phyloP scores from a whole-genome alignment of 2,329 filamentous ascomycete species.

The Cordyceps fumosorosea region DNA sequence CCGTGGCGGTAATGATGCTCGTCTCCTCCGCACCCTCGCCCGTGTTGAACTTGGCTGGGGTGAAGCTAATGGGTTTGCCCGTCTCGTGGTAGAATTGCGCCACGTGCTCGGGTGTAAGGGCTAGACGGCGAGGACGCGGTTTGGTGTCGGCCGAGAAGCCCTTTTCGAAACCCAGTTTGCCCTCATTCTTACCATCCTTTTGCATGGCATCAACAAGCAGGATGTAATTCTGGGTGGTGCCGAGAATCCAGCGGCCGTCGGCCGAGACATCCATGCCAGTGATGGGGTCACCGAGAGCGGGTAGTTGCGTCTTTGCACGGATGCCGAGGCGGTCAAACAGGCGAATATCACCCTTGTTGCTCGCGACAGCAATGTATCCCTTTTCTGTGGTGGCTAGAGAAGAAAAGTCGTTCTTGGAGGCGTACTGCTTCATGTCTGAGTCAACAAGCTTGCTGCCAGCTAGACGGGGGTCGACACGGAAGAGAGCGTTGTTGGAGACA shows the following conservation, averaged over 20 bases:
- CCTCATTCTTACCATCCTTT: constrained; percentile 89
- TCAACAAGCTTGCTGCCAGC: constrained; percentile 90
- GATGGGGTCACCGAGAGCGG: constrained; percentile 89
- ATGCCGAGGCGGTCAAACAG: constrained; percentile 95
- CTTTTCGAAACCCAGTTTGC: constrained; percentile 96
- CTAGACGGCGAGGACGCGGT: constrained; percentile 84
- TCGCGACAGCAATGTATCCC: constrained; percentile 93
- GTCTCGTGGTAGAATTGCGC: constrained; percentile 98
- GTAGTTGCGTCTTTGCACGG: constrained; percentile 95
- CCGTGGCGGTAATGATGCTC: constrained; percentile 92
- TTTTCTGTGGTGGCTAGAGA: constrained; percentile 91
- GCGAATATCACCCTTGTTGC: constrained; percentile 95
- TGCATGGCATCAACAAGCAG: constrained; percentile 89
- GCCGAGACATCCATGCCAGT: constrained; percentile 92
- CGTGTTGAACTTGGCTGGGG: constrained; percentile 88
- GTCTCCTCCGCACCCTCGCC: constrained; percentile 76
- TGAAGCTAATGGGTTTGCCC: constrained; percentile 77
- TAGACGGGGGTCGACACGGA: constrained; percentile 86
- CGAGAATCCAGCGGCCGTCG: constrained; percentile 91
- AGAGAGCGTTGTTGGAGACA: constrained; percentile 86
- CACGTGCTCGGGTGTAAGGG: constrained; percentile 82
- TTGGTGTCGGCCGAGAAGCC: constrained; percentile 88
- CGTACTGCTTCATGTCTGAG: constrained; percentile 88
- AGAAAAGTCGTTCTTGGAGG: constrained; percentile 95
- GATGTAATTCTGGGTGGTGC: constrained; percentile 89